Evolutionary conservation across 2,329 filamentous ascomycete genomes (phyloP).

Genomic region (Neonectria sp.): DNA sequence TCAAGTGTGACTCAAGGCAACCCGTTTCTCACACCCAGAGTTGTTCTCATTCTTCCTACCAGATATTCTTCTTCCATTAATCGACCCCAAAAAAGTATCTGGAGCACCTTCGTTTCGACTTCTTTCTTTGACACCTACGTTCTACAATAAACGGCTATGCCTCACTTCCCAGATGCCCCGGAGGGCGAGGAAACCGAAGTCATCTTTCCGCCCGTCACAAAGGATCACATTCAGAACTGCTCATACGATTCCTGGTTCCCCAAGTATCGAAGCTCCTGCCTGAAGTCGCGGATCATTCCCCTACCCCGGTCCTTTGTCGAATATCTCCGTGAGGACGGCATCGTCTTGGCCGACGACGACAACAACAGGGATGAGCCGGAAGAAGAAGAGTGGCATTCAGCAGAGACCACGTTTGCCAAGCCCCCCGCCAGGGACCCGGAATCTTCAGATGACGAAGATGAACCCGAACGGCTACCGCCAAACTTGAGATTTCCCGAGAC

Average conservation of each 20-base stretch:
- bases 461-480: constrained; percentile 59
- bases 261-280: constrained; percentile 84
- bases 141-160: constrained; percentile 47
- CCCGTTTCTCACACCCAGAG: neutral
- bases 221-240: constrained; percentile 92
- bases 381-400: constrained; percentile 66
- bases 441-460: constrained; percentile 60
- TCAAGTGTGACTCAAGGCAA: constrained; percentile 34
- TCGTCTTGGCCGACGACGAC: constrained; percentile 83
- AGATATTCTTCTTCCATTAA: too few relatives aligned
- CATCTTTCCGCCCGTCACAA: constrained; percentile 87
- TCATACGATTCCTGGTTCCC: constrained; percentile 95
- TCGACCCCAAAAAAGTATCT: neutral
- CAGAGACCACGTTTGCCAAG: constrained; percentile 46
- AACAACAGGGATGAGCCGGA: constrained; percentile 69
- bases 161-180: constrained; percentile 49
- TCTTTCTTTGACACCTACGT: neutral
- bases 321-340: constrained; percentile 94
- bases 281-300: constrained; percentile 88
- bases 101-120: neutral
- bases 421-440: constrained; percentile 60
- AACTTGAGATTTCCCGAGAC: constrained; percentile 77
- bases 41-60: neutral
- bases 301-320: constrained; percentile 82
- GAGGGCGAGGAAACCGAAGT: constrained; percentile 53